Evolutionary conservation across 768 basidiomycete species (phyloP).

Genomic region (Tephrocybe sp.): DNA sequence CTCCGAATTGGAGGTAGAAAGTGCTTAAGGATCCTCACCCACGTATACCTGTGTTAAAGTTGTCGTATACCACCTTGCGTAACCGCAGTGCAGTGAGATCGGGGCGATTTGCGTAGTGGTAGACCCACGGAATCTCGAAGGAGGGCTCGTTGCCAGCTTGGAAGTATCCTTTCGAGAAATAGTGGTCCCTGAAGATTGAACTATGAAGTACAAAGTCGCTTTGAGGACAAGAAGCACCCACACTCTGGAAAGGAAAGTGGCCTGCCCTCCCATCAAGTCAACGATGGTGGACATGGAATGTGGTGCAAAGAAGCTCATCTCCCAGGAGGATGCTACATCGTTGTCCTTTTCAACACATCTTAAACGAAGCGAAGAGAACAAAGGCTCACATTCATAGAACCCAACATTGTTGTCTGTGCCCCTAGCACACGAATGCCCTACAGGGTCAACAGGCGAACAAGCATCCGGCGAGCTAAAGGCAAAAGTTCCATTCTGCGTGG

Average conservation of each 20-base stretch:
- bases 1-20: background rate
- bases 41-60: constrained; percentile 45
- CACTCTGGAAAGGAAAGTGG: constrained; percentile 42
- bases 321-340: constrained; percentile 48
- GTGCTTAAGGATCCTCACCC: constrained; percentile 33
- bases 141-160: constrained; percentile 50
- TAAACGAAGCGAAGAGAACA: background rate
- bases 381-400: constrained; percentile 48
- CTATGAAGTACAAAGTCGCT: no score
- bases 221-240: constrained; percentile 18
- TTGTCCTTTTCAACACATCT: background rate
- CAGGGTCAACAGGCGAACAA: constrained; percentile 50
- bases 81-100: constrained; percentile 48
- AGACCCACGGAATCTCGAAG: constrained; percentile 46
- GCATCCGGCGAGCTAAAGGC: constrained; percentile 49
- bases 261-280: constrained; percentile 45
- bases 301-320: constrained; percentile 53
- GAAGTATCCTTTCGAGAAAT: constrained; percentile 41
- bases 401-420: constrained; percentile 51
- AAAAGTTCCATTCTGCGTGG: constrained; percentile 46
- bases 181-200: constrained; percentile 34
- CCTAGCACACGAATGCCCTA: constrained; percentile 45
- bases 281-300: constrained; percentile 50
- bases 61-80: constrained; percentile 40
- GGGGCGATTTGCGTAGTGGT: constrained; percentile 51